A percentile compares a stretch with the other conserved stretches of the same genome.
Evolutionary conservation across 106 monocot genomes (phyloP).

Genomic region (Hemerocallis citrina): DNA sequence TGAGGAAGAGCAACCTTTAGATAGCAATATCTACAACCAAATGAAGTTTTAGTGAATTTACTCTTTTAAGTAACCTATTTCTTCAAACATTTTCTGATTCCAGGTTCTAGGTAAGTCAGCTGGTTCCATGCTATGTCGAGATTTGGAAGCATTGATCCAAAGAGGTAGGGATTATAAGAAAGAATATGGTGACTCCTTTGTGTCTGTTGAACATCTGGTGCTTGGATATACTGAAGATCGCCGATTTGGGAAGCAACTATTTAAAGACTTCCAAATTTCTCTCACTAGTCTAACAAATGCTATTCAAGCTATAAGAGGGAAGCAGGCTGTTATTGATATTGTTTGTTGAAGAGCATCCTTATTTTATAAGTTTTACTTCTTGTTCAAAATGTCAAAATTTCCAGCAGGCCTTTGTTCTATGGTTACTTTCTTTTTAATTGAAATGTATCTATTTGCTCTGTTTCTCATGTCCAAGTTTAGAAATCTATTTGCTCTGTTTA

Average conservation of each 20-base stretch:
- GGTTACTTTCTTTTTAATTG: too few species aligned
- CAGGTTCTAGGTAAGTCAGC: conserved; percentile 89
- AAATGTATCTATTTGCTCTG: too few species aligned
- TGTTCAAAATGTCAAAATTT: too few species aligned
- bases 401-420: too few species aligned
- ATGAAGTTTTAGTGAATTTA: neutral
- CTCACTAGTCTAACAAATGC: conserved; percentile 42
- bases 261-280: conserved; percentile 85
- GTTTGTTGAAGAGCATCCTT: too few species aligned
- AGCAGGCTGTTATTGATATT: conserved; percentile 88
- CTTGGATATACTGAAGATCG: conserved; percentile 77
- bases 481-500: too few species aligned
- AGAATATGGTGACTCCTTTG: conserved; percentile 88
- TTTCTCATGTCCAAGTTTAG: too few species aligned
- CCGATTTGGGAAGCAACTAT: conserved; percentile 87
- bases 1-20: neutral
- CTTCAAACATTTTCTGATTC: neutral
- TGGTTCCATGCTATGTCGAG: conserved; percentile 87
- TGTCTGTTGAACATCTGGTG: conserved; percentile 92
- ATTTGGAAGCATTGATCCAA: conserved; percentile 85
- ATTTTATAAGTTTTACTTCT: too few species aligned
- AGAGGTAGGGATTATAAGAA: conserved; percentile 85
- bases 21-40: neutral
- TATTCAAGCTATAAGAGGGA: conserved; percentile 69
- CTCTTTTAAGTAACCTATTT: neutral